Evolutionary conservation across 345 rosid genomes (phyloP).

Genomic region (rapeseed (Brassica napus)): Da-Ae NC_063446.1:22950501-22951000

Average conservation of each 20-base stretch:
- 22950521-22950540: background rate
- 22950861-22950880: slow-evolving; percentile 16
- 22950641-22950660: background rate
- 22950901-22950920: background rate
- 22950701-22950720: slow-evolving; percentile 30
- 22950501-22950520: background rate
- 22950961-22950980: slow-evolving; percentile 57
- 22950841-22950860: background rate
- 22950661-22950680: slow-evolving; percentile 8
- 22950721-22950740: slow-evolving; percentile 2
- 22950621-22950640: slow-evolving; percentile 2
- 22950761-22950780: slow-evolving; percentile 75
- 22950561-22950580: background rate
- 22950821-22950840: background rate
- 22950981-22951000: slow-evolving; percentile 97
- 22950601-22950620: background rate
- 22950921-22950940: too few relatives aligned
- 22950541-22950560: background rate
- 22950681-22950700: slow-evolving; percentile 20
- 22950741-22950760: slow-evolving; percentile 30
- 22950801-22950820: slow-evolving; percentile 76
- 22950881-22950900: background rate
- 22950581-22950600: background rate
- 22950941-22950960: slow-evolving; percentile 23
- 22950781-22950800: slow-evolving; percentile 87